phyloP scores from a whole-genome alignment of 2,329 filamentous ascomycete species.

The Pseudogymnoascus sp. region DNA sequence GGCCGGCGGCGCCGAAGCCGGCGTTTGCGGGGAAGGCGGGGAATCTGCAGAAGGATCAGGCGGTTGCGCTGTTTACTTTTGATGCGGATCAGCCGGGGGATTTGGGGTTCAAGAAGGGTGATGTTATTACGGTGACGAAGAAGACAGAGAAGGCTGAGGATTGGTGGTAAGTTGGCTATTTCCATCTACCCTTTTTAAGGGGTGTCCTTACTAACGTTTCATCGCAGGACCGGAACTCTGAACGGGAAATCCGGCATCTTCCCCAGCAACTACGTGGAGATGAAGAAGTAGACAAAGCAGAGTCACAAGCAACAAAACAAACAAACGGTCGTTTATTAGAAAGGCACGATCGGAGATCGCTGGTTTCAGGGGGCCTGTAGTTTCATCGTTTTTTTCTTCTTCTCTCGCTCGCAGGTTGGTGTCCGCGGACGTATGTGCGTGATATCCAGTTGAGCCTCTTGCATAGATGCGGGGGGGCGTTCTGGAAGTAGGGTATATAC shows the following conservation, averaged over 20 bases:
- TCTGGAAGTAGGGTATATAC: conserved; percentile 7
- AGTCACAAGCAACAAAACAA: not conserved
- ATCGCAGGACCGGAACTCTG: conserved; percentile 72
- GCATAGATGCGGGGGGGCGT: conserved; percentile 6
- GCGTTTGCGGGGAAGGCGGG: conserved; percentile 60
- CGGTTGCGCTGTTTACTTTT: conserved; percentile 86
- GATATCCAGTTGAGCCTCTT: conserved; percentile 9
- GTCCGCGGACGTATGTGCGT: not conserved
- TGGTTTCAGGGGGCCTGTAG: not conserved
- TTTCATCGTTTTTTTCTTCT: not conserved
- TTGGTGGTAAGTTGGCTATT: conserved; percentile 64
- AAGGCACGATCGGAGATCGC: not conserved
- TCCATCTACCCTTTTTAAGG: conserved; percentile 5
- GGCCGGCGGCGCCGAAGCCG: conserved; percentile 85
- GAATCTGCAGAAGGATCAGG: conserved; percentile 64
- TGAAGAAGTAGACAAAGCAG: conserved; percentile 39
- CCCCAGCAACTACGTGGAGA: conserved; percentile 71
- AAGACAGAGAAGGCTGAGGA: conserved; percentile 89
- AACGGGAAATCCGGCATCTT: conserved; percentile 85
- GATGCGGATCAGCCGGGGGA: conserved; percentile 91
- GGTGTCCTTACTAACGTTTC: conserved; percentile 12
- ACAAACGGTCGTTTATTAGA: conserved; percentile 4
- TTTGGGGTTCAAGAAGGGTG: conserved; percentile 93
- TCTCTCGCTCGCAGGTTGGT: conserved; percentile 3
- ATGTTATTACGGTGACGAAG: conserved; percentile 90